Base-by-base conservation (phyloP, 805 yeast species). In the Starmerella stigmatis region DNA sequence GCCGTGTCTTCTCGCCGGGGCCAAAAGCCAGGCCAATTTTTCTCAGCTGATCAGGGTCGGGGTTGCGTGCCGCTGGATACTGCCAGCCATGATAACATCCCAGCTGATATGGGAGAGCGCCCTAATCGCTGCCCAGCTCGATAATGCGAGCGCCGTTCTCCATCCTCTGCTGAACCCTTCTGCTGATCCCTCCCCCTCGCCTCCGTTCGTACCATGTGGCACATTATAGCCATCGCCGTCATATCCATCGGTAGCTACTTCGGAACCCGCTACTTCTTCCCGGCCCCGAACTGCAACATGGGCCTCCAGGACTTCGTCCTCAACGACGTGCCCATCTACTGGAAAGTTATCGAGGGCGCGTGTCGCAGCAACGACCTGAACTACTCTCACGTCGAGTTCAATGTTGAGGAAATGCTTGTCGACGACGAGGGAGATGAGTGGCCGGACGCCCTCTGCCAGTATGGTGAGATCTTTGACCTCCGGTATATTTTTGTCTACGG, bases 291-390 rank as follows among this genome's bases (percentile, higher is more conserved):
- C 11, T 51, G 54, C 31, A 51, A 51, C 38, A 13, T 12, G 32
- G 32, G 30, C n/a, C 31, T 49, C 12, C 53, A 49, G 41, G 46
- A 43, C 36, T 49, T 51, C 41, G 53, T 45, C 12, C 29, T 49
- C 25, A 37, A 34, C 19, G 48, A 30, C n/a, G 27, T 23, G 15
- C 49, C 53, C 17, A 30, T 51, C 11, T 51, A 39, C 40, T 51
- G 54, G 54, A 46, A 41, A 17, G 48, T 51, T 16, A 29, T 38
- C 9, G 45, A 45, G 22, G 54, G 52, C 17, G 17, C 20, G 8
- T 51, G 54, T 21, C 16, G 27, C 3, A 19, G 8, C 3, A 23
- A 31, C 32, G 52, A 51, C 33, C 46, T 33, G 13, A 44, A 51
- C 23, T 51, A 16, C 46, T 47, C 45, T 5, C 12, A 12, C 6